Evolutionary conservation across 2,329 filamentous ascomycete species (phyloP), one percentile per base, ranked within the genome.

Genomic region (Fusarium mangiferae): DNA sequence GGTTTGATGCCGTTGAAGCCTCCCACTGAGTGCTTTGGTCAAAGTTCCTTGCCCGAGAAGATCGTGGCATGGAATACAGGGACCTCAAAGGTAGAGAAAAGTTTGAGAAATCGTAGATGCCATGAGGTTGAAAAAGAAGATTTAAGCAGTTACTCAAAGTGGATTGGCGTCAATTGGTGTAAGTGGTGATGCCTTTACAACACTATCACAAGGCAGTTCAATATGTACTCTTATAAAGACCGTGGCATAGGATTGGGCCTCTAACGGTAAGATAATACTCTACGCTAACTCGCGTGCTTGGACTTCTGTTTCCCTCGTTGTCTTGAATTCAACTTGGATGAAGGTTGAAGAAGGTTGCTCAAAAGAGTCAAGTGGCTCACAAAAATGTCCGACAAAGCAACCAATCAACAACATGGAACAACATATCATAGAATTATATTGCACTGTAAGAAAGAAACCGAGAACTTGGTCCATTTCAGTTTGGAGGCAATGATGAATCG

Each of bases 51-150:
- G n/a, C n/a, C 7, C 10, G 12, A 20, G 8, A 22, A 39, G 48
- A 56, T 67, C 33, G 28, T 66, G 52, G 48, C 57, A n/a, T 59
- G 41, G 24, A 5, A 66, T 60, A 30, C 24, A 73, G 49, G 61
- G 62, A 61, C 68, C 14, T 51, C 20, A 5, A 4, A 14, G 35
- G 26, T 12, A 39, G 55, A 18, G 30, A 39, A 59, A 18, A 22
- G 17, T 3, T 7, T 2, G 28, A 51, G 30, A 24, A 8, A 48
- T 36, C 4, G 35, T 58, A 61, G 52, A 62, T 57, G 24, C 42
- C 18, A 30, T 33, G 55, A 51, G 24, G 22, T 55, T 58, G 22
- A 38, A 33, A 48, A 62, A 26, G 22, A 24, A 14, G 28, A 26
- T 45, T 26, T 10, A 20, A 52, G 22, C 38, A 59, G 5, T 45